These are phyloP conservation scores for Entomortierella chlamydospora DNA, from an alignment of 192 early-diverging fungal species.

Conservation along the genomic window DNA sequence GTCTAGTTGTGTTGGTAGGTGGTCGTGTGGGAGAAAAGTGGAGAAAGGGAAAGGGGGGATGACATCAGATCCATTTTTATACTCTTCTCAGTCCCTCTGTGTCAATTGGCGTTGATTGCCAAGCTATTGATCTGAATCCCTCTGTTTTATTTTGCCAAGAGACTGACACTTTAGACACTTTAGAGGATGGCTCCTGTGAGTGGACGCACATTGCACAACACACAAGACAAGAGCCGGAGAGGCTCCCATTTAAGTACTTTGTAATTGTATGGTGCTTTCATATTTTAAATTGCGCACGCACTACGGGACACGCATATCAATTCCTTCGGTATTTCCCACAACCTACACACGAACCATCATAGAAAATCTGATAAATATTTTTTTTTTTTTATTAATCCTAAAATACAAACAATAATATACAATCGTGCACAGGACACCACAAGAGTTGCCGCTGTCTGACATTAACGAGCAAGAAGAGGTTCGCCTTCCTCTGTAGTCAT, in stretches of 20 bases:
- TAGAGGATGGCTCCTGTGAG: not conserved
- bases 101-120: no score
- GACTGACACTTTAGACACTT: no score
- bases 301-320: no score
- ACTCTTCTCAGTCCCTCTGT: no score
- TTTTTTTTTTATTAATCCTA: no score
- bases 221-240: not conserved
- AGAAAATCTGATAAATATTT: no score
- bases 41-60: not conserved
- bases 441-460: not conserved
- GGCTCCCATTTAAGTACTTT: no score
- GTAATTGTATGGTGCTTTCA: no score
- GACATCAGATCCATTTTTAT: not conserved
- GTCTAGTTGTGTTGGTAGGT: not conserved
- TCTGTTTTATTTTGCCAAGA: not conserved
- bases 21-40: not conserved
- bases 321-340: no score
- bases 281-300: no score
- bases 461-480: conserved; percentile 5
- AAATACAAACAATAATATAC: no score
- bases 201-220: not conserved
- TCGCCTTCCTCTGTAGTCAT: conserved; percentile 7
- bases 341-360: no score
- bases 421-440: not conserved
- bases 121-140: not conserved